A percentile compares a stretch with the other conserved stretches of the same genome.
phyloP scores from a whole-genome alignment of 768 basidiomycete species.

The Porpolomopsis calyptriformis region DNA sequence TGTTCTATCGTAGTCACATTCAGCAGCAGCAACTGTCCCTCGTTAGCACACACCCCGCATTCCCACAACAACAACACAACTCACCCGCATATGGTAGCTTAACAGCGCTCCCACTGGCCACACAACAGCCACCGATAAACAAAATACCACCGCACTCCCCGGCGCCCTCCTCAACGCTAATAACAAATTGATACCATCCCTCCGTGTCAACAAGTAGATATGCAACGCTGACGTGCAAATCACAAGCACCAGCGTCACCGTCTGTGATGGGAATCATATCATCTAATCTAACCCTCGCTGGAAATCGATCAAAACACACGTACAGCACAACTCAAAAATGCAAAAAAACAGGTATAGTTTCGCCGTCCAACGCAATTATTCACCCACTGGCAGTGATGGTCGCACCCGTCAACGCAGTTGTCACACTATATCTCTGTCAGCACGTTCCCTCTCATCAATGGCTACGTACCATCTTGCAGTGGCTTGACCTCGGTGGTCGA shows the following conservation, averaged over 20 bases:
- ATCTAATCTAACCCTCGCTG: no score
- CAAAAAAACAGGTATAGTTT: constrained; percentile 92
- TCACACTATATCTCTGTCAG: constrained; percentile 52
- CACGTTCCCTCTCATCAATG: no score
- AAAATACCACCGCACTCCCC: constrained; percentile 77
- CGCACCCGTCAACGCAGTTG: constrained; percentile 94
- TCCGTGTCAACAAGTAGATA: constrained; percentile 53
- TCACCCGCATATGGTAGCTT: constrained; percentile 76
- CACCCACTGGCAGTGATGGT: constrained; percentile 86
- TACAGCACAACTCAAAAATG: constrained; percentile 67
- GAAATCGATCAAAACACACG: constrained; percentile 22
- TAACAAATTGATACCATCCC: constrained; percentile 37
- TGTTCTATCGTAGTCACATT: constrained; percentile 97
- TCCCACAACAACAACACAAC: constrained; percentile 16
- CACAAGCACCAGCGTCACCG: constrained; percentile 62
- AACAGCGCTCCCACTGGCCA: constrained; percentile 78
- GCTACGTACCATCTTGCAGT: constrained; percentile 78
- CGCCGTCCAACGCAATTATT: constrained; percentile 94
- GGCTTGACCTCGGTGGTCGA: constrained; percentile 86
- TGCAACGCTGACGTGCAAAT: constrained; percentile 80
- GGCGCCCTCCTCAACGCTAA: constrained; percentile 40
- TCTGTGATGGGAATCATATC: constrained; percentile 36
- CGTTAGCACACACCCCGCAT: constrained; percentile 2
- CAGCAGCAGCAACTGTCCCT: constrained; percentile 49
- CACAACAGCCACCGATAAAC: constrained; percentile 57